Conservation (phyloP, 345 rosid species). For the Sisymbrium altissimum region DNA sequence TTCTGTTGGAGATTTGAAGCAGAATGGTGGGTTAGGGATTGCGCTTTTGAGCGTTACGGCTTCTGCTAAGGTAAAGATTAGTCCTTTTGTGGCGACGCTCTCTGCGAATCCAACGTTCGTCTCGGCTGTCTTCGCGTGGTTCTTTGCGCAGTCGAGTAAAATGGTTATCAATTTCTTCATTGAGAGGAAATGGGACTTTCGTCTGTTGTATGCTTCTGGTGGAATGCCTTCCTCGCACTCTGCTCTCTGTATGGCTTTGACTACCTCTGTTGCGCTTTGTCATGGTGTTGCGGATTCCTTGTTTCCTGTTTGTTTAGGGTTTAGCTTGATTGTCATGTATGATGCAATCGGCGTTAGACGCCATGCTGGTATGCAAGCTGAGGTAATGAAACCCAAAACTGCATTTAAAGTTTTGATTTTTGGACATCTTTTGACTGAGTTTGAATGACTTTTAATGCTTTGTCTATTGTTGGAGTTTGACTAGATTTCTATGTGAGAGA, state of each 20-base stretch:
- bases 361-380: constrained; percentile 99
- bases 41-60: constrained; percentile 71
- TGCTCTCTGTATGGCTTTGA: constrained; percentile 80
- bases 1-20: constrained; percentile 32
- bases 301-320: constrained; percentile 93
- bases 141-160: constrained; percentile 67
- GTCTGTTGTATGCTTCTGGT: constrained; percentile 72
- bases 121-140: constrained; percentile 80
- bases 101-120: constrained; percentile 83
- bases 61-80: constrained; percentile 60
- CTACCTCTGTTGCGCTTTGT: constrained; percentile 88
- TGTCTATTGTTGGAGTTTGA: neutral
- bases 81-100: constrained; percentile 74
- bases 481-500: neutral
- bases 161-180: constrained; percentile 73
- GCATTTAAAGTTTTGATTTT: neutral
- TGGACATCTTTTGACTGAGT: neutral
- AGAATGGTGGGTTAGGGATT: constrained; percentile 56
- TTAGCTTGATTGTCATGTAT: constrained; percentile 91
- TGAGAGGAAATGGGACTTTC: constrained; percentile 87
- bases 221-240: constrained; percentile 98
- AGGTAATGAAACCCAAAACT: constrained; percentile 41
- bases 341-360: constrained; percentile 94
- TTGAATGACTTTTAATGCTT: constrained; percentile 11
- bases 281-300: constrained; percentile 89